These are phyloP conservation scores for Cytospora leucostoma DNA, from an alignment of 2,329 filamentous ascomycete genomes.

Conservation along the genomic window DNA sequence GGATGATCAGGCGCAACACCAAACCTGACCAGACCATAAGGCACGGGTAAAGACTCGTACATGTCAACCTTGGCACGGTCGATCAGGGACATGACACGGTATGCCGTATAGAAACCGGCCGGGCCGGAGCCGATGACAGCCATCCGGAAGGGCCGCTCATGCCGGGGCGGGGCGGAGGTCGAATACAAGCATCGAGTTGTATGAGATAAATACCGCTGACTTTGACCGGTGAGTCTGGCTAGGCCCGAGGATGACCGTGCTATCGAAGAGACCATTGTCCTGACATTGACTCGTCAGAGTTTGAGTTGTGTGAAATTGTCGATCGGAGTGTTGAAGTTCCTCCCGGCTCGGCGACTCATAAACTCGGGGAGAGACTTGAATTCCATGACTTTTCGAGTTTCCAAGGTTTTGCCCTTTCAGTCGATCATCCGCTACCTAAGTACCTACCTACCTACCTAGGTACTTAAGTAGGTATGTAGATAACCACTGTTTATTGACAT, in stretches of 20 bases:
- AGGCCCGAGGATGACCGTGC: slow-evolving; percentile 13
- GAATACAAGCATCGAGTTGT: slow-evolving; percentile 21
- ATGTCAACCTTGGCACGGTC: slow-evolving; percentile 79
- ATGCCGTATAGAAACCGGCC: slow-evolving; percentile 92
- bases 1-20: slow-evolving; percentile 98
- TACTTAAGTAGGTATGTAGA: background rate
- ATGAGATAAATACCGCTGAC: background rate
- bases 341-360: slow-evolving; percentile 12
- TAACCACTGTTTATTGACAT: background rate
- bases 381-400: background rate
- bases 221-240: background rate
- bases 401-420: too few species aligned
- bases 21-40: slow-evolving; percentile 88
- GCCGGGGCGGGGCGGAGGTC: slow-evolving; percentile 24
- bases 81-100: slow-evolving; percentile 77
- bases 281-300: background rate
- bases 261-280: slow-evolving; percentile 18
- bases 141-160: slow-evolving; percentile 66
- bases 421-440: background rate
- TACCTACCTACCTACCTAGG: background rate
- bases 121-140: slow-evolving; percentile 92
- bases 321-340: background rate
- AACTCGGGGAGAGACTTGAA: background rate
- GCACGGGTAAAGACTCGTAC: slow-evolving; percentile 92
- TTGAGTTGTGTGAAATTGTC: too few species aligned